Evolutionary conservation across 352 stramenopile genomes (phyloP), one percentile per base, ranked within the genome.

Genomic region (Globisporangium sylvaticum): DNA sequence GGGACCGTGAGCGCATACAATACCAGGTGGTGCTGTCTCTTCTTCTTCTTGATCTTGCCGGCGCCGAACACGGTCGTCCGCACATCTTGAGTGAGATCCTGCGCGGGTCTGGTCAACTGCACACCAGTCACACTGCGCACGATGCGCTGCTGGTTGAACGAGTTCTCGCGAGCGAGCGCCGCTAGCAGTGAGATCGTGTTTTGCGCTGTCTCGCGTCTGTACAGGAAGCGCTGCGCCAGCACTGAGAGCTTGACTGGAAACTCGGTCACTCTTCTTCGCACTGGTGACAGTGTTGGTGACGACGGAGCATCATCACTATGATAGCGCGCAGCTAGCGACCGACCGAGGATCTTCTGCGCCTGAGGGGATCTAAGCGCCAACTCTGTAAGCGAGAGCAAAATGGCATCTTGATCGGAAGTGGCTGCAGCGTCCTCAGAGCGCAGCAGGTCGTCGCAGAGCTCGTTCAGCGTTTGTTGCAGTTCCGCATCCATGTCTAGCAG

Each of bases 141-240:
- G 37, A 89, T 81, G 24, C 76, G 74, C 31, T 72, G 65, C 61
- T 89, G 79, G 37, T 88, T 87, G 25, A 62, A 42, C 1, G 66
- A 4, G 52, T 76, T 80, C 2, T 58, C 42, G n/a, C 74, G 67
- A 4, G 76, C 76, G 6, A 89, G 61, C 7, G 70, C 71, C 5
- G 72, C 69, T 3, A 89, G 42, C 44, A 89, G 48, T 0, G 32
- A 58, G 0, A 87, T 59, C 9, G 69, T 44, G 42, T 58, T 66
- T 0, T 46, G 31, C 15, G 75, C 69, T 42, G 79, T 80, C 57
- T 71, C 66, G 4, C 39, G 52, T 27, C 74, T 60, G 66, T 85
- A 87, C 7, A 90, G 37, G 34, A 74, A 83, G 3, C 62, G 69
- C 29, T 53, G 68, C 20, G 67, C 59, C 22, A 82, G 50, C 1